Percentiles rank a stretch among this genome's conserved stretches.
phyloP scores from a whole-genome alignment of 768 basidiomycete species.

The Mrakia hoshinonis region DNA sequence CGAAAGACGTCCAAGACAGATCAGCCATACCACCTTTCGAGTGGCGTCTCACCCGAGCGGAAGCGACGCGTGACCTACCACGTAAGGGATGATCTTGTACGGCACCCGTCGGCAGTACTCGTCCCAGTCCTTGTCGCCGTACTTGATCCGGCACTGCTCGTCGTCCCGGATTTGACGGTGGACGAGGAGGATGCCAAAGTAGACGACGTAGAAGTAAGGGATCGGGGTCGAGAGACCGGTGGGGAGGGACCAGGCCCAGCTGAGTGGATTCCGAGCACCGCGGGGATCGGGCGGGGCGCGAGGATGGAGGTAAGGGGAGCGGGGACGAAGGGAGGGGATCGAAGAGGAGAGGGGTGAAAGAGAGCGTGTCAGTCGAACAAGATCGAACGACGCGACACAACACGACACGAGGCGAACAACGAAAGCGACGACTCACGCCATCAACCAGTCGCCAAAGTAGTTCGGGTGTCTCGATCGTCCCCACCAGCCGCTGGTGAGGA shows the following conservation, averaged over 20 bases:
- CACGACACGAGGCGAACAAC: too few species aligned
- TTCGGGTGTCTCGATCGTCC: conserved; percentile 77
- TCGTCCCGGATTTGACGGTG: conserved; percentile 89
- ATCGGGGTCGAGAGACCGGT: conserved; percentile 86
- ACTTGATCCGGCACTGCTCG: conserved; percentile 84
- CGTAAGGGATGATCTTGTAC: conserved; percentile 73
- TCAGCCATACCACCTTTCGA: too few species aligned
- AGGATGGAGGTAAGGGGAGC: neutral
- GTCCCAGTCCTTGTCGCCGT: conserved; percentile 90
- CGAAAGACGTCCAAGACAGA: too few species aligned
- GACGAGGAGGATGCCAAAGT: conserved; percentile 79
- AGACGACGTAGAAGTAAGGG: conserved; percentile 87
- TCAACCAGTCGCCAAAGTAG: conserved; percentile 38
- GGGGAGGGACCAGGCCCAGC: conserved; percentile 83
- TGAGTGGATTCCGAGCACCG: conserved; percentile 32
- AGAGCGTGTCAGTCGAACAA: too few species aligned
- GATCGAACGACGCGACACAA: too few species aligned
- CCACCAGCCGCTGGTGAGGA: conserved; percentile 97
- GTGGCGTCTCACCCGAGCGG: too few species aligned
- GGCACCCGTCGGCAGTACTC: conserved; percentile 78
- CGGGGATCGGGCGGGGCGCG: conserved; percentile 61
- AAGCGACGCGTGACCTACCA: too few species aligned
- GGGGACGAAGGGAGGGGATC: neutral
- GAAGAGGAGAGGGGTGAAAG: neutral
- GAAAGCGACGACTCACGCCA: conserved; percentile 43